Percentiles rank a stretch among this genome's conserved stretches.
Conservation (phyloP, 768 basidiomycete species). For the Suillus subluteus region DNA sequence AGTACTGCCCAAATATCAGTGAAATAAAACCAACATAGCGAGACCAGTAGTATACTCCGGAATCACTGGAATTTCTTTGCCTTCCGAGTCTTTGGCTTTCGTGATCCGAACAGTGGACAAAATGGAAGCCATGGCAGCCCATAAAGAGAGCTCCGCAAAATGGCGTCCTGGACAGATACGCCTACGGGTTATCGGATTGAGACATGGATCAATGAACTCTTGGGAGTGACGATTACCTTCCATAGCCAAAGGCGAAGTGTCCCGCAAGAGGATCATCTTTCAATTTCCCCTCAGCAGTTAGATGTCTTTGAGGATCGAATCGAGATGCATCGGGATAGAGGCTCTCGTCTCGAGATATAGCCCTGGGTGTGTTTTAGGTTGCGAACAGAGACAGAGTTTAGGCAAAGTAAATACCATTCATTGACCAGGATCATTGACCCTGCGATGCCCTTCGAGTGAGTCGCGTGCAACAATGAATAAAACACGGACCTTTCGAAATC, state of each 20-base stretch:
- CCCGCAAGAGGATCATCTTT: not conserved
- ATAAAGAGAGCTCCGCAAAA: constrained; percentile 10
- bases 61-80: constrained; percentile 7
- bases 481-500: constrained; percentile 23
- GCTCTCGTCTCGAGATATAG: not conserved
- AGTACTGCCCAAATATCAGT: not conserved
- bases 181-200: not conserved
- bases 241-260: not conserved
- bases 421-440: not conserved
- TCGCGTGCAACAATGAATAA: not conserved
- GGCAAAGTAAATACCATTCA: not conserved
- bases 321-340: constrained; percentile 4
- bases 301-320: constrained; percentile 3
- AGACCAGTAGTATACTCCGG: constrained; percentile 7
- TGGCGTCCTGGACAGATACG: constrained; percentile 15
- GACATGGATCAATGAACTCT: not conserved
- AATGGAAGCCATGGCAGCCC: constrained; percentile 10
- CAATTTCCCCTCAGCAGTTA: not conserved
- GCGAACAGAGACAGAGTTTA: not conserved
- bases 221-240: not conserved
- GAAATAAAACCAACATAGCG: not conserved
- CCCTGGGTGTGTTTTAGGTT: not conserved
- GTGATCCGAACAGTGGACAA: constrained; percentile 14
- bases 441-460: not conserved
- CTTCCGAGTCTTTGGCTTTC: constrained; percentile 11